Base-by-base conservation (phyloP, 805 yeast species). In the Jamesozyma piceae region DNA sequence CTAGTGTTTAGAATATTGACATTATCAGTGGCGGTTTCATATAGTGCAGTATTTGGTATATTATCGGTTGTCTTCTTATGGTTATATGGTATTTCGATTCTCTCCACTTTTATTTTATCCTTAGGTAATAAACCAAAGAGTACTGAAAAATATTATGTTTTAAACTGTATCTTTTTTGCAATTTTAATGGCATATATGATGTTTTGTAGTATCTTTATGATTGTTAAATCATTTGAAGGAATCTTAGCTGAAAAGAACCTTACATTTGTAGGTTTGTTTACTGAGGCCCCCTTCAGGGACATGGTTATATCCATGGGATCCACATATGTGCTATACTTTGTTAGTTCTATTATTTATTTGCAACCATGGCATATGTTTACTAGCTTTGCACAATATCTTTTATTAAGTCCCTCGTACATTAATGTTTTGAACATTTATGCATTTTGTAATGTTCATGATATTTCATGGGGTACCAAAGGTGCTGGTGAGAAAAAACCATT, bases 381-480 rank as follows among this genome's bases (percentile, higher is more conserved):
- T 0, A 80, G 92, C 39, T 84, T 88, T 60, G 52, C 76, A 21
- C 98, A 90, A 63, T 90, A 90, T 58, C 62, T 90, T 45, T 63
- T 90, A 47, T 64, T 90, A 44, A 79, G 89, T 49, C 98, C 98
- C 0, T 77, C 94, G 0, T 92, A 89, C 62, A 80, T 88, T 64
- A 89, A 90, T 56, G 90, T 89, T 41, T 69, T 90, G 58, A 88
- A 87, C 62, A 90, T 90, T 47, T 90, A 90, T 64, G 95, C 97
- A 2, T 89, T 90, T 62, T 89, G 97, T 69, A 90, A 90, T 64
- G 82, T 90, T 47, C 95, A 90, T 62, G 98, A 90, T 68, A 80
- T 90, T 38, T 84, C 96, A 5, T 90, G 97, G 97, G 97, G 97
- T 60, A 90, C 95, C 3, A 86, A 89, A 62, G 95, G 95, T 38